Conservation (phyloP, 2,329 filamentous ascomycete species). For the Colletotrichum destructivum region DNA sequence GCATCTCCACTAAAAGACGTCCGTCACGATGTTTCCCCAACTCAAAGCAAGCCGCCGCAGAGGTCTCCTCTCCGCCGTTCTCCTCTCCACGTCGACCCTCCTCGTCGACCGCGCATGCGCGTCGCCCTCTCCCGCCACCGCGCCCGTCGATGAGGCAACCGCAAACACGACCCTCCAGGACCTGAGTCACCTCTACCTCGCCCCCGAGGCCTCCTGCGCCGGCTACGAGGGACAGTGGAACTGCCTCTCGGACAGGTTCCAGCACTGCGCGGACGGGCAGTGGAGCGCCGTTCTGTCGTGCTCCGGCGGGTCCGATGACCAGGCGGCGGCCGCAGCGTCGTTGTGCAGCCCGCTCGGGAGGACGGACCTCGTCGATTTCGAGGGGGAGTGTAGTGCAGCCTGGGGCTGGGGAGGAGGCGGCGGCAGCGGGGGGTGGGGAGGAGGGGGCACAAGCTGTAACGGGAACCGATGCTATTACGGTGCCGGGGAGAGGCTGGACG, state of each 20-base stretch:
- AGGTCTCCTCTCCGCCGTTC: conserved; percentile 7
- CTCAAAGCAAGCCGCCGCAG: conserved; percentile 4
- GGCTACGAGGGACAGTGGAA: conserved; percentile 68
- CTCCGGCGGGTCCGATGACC: not conserved
- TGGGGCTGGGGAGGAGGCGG: conserved; percentile 7
- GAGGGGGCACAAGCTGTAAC: not conserved
- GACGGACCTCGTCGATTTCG: conserved; percentile 33
- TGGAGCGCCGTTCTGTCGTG: conserved; percentile 57
- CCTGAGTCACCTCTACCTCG: conserved; percentile 46
- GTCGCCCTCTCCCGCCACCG: conserved; percentile 2
- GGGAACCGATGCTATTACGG: conserved; percentile 31
- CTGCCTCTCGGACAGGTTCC: conserved; percentile 65
- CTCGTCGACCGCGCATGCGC: conserved; percentile 35
- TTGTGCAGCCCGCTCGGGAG: conserved; percentile 31
- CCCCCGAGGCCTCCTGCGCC: conserved; percentile 57
- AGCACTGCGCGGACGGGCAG: conserved; percentile 63
- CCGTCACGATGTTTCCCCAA: conserved; percentile 9
- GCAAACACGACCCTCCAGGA: conserved; percentile 6
- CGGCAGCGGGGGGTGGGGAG: conserved; percentile 4
- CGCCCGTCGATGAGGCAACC: not conserved
- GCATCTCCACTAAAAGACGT: rapidly evolving
- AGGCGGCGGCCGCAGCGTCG: not conserved
- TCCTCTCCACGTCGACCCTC: conserved; percentile 13
- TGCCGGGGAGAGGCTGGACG: conserved; percentile 20
- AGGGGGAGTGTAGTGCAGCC: conserved; percentile 32